Evolutionary conservation across 1,139 yeast species (phyloP), one percentile per base, ranked within the genome.

Genomic region (Suhomyces kunorum): DNA sequence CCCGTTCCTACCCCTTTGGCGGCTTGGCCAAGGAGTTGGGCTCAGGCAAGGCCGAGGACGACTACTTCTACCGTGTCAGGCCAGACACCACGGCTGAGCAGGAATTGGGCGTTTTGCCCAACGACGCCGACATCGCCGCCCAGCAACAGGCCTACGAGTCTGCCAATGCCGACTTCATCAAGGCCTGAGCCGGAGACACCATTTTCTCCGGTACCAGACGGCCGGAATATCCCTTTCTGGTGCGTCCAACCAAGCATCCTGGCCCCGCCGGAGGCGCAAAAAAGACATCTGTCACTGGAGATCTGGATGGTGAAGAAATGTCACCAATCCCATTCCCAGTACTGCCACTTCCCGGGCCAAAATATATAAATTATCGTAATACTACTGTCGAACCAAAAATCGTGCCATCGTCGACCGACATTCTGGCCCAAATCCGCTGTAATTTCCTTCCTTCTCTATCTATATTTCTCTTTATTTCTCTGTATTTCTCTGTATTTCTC

Each of bases 1-100:
- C 88, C 42, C 76, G 95, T 65, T 76, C 82, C 28, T 87, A 74
- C 61, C 94, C 94, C 32, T 74, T 73, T 51, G 85, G 79, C 44
- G 95, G 95, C 6, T 74, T 87, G 50, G 86, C 87, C 55, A 76
- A 71, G 59, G 85, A 78, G 46, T 71, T 86, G 51, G 94, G 94
- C 43, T 85, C 89, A 6, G 72, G 72, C 32, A 68, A 64, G 36
- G 71, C 69, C 24, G 75, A 74, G 51, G 74, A 74, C 46, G 76
- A 70, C 45, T 42, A 33, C 39, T 69, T 71, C 51, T 71, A 68
- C 56, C 68, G 71, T 51, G 74, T 68, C 29, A 67, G 58, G 53
- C 71, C 74, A 23, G 78, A 72, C 53, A 42, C 49, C 29, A 54
- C 61, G 33, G 78, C 78, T 12, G 74, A 68, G 45, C 39, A 58